These are phyloP conservation scores for Boletus rufocinnamomeus DNA, from an alignment of 768 basidiomycete species.

Conservation along the genomic window DNA sequence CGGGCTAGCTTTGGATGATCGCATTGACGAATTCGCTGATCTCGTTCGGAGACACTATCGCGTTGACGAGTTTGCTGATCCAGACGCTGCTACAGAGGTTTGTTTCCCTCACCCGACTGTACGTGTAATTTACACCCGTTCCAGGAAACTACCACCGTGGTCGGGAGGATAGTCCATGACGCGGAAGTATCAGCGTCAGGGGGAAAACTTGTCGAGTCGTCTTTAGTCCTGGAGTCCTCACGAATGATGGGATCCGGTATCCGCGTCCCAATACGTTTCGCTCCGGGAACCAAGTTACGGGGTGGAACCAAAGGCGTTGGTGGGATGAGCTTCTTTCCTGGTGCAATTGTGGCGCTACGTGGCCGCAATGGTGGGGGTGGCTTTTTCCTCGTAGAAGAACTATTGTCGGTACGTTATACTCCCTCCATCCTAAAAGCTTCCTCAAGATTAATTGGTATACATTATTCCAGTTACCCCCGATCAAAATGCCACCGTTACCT, in stretches of 20 bases:
- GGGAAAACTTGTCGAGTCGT: slow-evolving; percentile 71
- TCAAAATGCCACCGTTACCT: slow-evolving; percentile 47
- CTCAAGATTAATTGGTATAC: not conserved
- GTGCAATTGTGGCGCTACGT: slow-evolving; percentile 80
- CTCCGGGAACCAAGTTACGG: slow-evolving; percentile 63
- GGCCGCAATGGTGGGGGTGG: slow-evolving; percentile 92
- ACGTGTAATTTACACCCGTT: not conserved
- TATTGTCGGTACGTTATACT: slow-evolving; percentile 64
- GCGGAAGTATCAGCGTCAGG: slow-evolving; percentile 55
- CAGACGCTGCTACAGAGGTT: slow-evolving; percentile 56
- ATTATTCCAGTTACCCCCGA: slow-evolving; percentile 59
- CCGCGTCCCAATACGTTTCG: slow-evolving; percentile 71
- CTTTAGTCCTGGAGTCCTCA: slow-evolving; percentile 81
- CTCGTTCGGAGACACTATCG: slow-evolving; percentile 68
- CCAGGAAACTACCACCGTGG: slow-evolving; percentile 65
- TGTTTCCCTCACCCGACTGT: slow-evolving; percentile 2
- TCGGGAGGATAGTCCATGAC: slow-evolving; percentile 76
- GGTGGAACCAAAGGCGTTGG: slow-evolving; percentile 61
- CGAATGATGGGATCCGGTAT: slow-evolving; percentile 69
- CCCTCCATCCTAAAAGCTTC: not conserved
- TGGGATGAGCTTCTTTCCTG: slow-evolving; percentile 81
- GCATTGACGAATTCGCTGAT: slow-evolving; percentile 85
- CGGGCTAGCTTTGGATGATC: slow-evolving; percentile 71
- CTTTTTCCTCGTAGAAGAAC: slow-evolving; percentile 80
- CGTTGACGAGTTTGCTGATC: slow-evolving; percentile 78